Conservation (phyloP, 108 stramenopile species). For the Discostella pseudostelligera region DNA sequence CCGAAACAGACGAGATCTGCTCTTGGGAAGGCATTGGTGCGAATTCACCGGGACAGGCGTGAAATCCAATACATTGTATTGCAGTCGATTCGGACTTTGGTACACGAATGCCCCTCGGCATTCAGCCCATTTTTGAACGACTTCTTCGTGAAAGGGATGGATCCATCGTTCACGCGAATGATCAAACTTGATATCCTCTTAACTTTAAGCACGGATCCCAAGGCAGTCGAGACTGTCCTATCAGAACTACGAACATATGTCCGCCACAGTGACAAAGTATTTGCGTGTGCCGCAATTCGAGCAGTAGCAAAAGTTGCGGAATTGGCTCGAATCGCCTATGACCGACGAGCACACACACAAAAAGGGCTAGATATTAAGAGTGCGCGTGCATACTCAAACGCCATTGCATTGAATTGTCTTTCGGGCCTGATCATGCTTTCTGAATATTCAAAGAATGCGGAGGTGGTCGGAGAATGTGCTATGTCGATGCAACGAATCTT, state of each 20-base stretch:
- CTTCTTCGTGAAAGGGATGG: slow-evolving; percentile 95
- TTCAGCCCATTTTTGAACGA: slow-evolving; percentile 95
- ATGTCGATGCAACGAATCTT: slow-evolving; percentile 86
- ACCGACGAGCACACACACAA: slow-evolving; percentile 59
- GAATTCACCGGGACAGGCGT: slow-evolving; percentile 90
- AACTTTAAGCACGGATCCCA: slow-evolving; percentile 77
- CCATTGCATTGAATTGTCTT: slow-evolving; percentile 77
- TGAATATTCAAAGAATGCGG: slow-evolving; percentile 58
- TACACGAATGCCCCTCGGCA: slow-evolving; percentile 86
- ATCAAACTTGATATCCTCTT: slow-evolving; percentile 96
- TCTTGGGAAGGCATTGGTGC: slow-evolving; percentile 93
- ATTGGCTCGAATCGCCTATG: slow-evolving; percentile 74
- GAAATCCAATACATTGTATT: slow-evolving; percentile 98
- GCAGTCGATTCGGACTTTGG: slow-evolving; percentile 88
- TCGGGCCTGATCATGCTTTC: slow-evolving; percentile 86
- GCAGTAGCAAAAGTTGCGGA: slow-evolving; percentile 89
- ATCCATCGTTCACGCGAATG: slow-evolving; percentile 89
- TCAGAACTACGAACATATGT: slow-evolving; percentile 92
- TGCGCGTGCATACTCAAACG: slow-evolving; percentile 65
- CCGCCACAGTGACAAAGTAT: slow-evolving; percentile 81
- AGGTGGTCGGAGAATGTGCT: slow-evolving; percentile 91
- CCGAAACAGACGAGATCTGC: slow-evolving; percentile 48
- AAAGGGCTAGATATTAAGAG: slow-evolving; percentile 36
- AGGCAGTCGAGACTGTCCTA: slow-evolving; percentile 83
- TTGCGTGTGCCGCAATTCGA: slow-evolving; percentile 86